Conservation (phyloP, 2,329 filamentous ascomycete species). For the Fusarium oligoseptatum region DNA sequence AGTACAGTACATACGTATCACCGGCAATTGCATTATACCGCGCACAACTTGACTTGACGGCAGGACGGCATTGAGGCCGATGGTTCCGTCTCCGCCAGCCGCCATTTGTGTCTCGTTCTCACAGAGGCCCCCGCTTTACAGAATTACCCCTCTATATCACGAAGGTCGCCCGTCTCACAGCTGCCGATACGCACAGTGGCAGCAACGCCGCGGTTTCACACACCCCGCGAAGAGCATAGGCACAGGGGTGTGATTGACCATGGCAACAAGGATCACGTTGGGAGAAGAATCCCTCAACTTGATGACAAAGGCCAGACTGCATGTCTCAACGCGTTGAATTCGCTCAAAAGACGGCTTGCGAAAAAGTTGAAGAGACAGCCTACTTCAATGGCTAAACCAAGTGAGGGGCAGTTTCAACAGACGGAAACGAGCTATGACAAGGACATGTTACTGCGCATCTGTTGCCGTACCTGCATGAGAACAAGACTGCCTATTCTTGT, state of each 20-base stretch:
- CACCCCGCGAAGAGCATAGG: slow-evolving; percentile 11
- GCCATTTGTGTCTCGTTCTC: slow-evolving; percentile 27
- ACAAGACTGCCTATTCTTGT: slow-evolving; percentile 16
- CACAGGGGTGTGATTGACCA: slow-evolving; percentile 35
- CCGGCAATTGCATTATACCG: slow-evolving; percentile 32
- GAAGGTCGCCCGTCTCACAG: slow-evolving; percentile 19
- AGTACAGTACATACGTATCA: slow-evolving; percentile 12
- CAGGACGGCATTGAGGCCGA: slow-evolving; percentile 30
- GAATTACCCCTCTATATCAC: slow-evolving; percentile 35
- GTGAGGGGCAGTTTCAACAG: background rate
- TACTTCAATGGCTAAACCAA: slow-evolving; percentile 1
- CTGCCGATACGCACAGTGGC: slow-evolving; percentile 25
- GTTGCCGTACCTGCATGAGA: slow-evolving; percentile 44
- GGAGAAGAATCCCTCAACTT: slow-evolving; percentile 20
- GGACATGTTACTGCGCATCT: slow-evolving; percentile 13
- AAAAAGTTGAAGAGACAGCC: slow-evolving; percentile 6
- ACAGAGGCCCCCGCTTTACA: slow-evolving; percentile 36
- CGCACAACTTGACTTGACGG: background rate
- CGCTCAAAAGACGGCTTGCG: slow-evolving; percentile 11
- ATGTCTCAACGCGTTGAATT: slow-evolving; percentile 22
- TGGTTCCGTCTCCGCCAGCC: slow-evolving; percentile 32
- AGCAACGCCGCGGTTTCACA: slow-evolving; percentile 29
- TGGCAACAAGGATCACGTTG: slow-evolving; percentile 22
- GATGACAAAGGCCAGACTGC: slow-evolving; percentile 32
- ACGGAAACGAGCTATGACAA: slow-evolving; percentile 20